phyloP scores from a whole-genome alignment of 1,284 basidiomycete species.

The Ceratobasidium sp. region DNA sequence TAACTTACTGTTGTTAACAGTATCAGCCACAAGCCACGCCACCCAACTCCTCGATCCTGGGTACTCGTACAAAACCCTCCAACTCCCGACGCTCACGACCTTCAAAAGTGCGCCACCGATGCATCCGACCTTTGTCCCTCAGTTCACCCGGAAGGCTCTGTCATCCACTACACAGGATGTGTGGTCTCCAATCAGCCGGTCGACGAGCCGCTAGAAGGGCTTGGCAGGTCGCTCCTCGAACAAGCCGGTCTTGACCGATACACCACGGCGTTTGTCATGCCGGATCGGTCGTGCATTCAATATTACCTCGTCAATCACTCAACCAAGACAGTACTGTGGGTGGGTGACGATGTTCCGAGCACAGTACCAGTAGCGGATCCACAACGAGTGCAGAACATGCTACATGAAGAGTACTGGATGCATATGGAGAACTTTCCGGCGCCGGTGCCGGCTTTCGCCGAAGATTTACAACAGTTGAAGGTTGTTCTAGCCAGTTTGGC shows the following conservation, averaged over 20 bases:
- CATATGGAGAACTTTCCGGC: constrained; percentile 32
- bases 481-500: constrained; percentile 4
- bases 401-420: constrained; percentile 18
- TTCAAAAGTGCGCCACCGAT: not conserved
- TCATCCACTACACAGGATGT: not conserved
- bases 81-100: not conserved
- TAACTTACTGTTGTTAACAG: too few relatives aligned
- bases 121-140: not conserved
- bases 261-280: constrained; percentile 1
- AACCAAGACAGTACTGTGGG: not conserved
- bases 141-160: constrained; percentile 16
- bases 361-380: not conserved
- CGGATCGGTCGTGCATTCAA: not conserved
- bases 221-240: not conserved
- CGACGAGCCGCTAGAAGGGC: not conserved
- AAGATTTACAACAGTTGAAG: not conserved
- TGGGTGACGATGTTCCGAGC: not conserved
- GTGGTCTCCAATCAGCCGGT: constrained; percentile 11
- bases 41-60: not conserved
- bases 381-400: not conserved
- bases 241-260: not conserved
- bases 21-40: not conserved
- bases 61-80: not conserved
- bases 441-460: not conserved
- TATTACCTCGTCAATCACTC: constrained; percentile 21